Percentiles rank a stretch among this genome's conserved stretches.
Conservation (phyloP, 1,284 basidiomycete species). For the Trametes polyzona region DNA sequence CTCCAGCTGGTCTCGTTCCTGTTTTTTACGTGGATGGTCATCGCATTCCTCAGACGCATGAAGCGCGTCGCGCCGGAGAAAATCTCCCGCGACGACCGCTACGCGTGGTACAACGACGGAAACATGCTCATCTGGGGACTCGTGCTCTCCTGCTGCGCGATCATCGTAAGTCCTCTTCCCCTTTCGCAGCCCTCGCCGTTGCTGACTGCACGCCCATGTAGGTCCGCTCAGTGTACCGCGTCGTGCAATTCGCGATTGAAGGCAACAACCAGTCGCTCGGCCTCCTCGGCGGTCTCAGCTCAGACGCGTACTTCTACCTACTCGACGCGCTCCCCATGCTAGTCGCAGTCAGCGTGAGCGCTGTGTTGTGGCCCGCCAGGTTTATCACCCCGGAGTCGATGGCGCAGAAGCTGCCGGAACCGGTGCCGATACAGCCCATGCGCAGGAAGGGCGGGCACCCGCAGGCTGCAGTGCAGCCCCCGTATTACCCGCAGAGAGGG, state of each 20-base stretch:
- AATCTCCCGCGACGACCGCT: not conserved
- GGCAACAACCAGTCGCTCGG: not conserved
- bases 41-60: not conserved
- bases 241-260: not conserved
- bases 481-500: not conserved
- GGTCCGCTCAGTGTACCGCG: not conserved
- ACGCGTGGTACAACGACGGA: not conserved
- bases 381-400: not conserved
- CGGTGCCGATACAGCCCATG: too few species aligned
- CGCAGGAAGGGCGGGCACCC: not conserved
- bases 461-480: too few species aligned
- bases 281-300: not conserved
- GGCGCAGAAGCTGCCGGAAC: too few species aligned
- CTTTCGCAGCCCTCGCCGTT: not conserved
- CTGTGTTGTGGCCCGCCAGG: not conserved
- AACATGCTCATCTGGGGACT: not conserved
- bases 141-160: not conserved
- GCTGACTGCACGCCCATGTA: not conserved
- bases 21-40: not conserved
- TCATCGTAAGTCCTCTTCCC: not conserved
- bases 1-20: not conserved
- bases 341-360: not conserved
- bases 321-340: not conserved
- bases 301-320: not conserved
- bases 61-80: not conserved